Evolutionary conservation across 1,284 basidiomycete species (phyloP).

Genomic region (Irpex lacteus): DNA sequence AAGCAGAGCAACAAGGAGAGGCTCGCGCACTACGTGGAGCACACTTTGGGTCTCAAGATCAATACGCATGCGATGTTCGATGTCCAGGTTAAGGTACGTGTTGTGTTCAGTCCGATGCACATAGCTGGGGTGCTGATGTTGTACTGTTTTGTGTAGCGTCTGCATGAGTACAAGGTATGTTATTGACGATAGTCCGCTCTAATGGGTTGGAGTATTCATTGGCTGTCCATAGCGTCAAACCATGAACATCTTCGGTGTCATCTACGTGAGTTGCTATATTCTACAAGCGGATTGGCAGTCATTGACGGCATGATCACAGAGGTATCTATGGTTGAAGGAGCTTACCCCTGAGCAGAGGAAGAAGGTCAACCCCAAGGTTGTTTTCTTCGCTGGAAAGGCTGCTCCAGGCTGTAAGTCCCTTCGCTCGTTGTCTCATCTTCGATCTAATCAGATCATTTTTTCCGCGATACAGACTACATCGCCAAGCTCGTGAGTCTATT

Average conservation of each 20-base stretch:
- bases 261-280: slow-evolving; percentile 55
- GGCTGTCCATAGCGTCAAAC: slow-evolving; percentile 67
- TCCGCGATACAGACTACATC: slow-evolving; percentile 56
- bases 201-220: background rate
- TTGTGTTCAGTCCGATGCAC: background rate
- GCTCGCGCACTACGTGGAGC: slow-evolving; percentile 75
- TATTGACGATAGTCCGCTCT: background rate
- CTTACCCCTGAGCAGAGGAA: slow-evolving; percentile 77
- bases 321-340: slow-evolving; percentile 80
- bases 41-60: slow-evolving; percentile 70
- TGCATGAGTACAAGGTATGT: slow-evolving; percentile 84
- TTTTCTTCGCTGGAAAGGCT: slow-evolving; percentile 90
- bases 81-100: slow-evolving; percentile 82
- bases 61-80: slow-evolving; percentile 87
- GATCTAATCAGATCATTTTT: slow-evolving; percentile 2
- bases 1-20: slow-evolving; percentile 88
- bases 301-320: slow-evolving; percentile 34
- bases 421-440: background rate
- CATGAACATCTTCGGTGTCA: slow-evolving; percentile 82
- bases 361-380: slow-evolving; percentile 76
- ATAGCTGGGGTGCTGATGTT: background rate
- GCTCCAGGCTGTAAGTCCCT: slow-evolving; percentile 69
- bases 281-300: background rate
- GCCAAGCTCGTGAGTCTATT: slow-evolving; percentile 59
- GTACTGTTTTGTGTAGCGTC: slow-evolving; percentile 40